Evolutionary conservation across 768 basidiomycete genomes (phyloP), one percentile per base, ranked within the genome.

Genomic region (Xerocomellus amylosporus): DNA sequence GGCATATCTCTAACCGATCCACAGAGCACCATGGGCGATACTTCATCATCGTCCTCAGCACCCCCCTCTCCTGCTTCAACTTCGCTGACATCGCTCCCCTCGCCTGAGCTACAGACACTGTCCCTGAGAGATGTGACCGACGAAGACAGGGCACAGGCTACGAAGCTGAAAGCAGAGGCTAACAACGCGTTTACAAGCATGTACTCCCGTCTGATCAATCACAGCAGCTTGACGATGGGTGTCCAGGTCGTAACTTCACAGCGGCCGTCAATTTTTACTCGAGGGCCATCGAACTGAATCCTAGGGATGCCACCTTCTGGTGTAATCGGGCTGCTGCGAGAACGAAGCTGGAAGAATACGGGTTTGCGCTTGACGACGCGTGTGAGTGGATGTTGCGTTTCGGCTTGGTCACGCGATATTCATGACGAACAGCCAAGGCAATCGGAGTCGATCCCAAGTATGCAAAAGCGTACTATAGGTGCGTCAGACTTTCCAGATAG

Each of bases 301-400:
- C 93, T 0, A 76, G 77, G 51, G 96, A 98, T 63, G 75, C 93
- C 49, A 94, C 93, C 14, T 71, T 96, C 49, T 98, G 91, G 89
- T 94, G 89, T 67, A 98, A 98, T 73, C 82, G 96, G 36, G 93
- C 97, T 2, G 90, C 93, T 72, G 82, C 90, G 14, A 83, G 96
- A 47, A 92, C 95, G 72, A 97, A 91, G 74, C 73, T 98, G 51
- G 90, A 99, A 70, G 87, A 99, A 73, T 88, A 89, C 64, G 97
- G 97, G 4, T 93, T 94, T 66, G 97, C 94, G 15, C 80, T 96
- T 26, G 75, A 77, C 28, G 96, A 98, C 75, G 85, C 93, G 39
- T 83, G 93, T 94, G 64, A 69, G 88, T 81, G 37, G 38, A 49
- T 45, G 7, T 39, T 40, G 45, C 49, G 36, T 42, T 53, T 38